Evolutionary conservation across 495 filamentous ascomycete species (phyloP).

Genomic region (Aspergillus wentii): DNA sequence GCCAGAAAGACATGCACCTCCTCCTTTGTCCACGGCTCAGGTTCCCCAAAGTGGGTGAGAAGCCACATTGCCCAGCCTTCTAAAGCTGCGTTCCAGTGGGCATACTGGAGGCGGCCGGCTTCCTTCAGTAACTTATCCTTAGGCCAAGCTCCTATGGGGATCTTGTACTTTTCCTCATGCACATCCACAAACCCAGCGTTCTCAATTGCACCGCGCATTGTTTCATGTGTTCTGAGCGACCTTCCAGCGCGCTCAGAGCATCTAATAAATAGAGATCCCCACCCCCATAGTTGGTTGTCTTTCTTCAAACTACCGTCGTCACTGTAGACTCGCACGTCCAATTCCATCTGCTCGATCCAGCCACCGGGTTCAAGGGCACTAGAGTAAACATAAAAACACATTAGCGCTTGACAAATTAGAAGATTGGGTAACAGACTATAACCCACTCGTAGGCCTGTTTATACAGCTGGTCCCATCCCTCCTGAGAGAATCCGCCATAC

Average conservation of each 20-base stretch:
- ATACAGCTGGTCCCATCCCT: conserved; percentile 27
- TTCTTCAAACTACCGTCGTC: conserved; percentile 39
- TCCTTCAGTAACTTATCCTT: conserved; percentile 59
- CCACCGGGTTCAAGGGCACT: conserved; percentile 41
- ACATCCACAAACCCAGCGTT: conserved; percentile 34
- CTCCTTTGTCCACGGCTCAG: conserved; percentile 18
- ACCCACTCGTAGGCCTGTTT: conserved; percentile 25
- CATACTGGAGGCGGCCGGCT: conserved; percentile 56
- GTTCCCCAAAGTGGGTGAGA: conserved; percentile 16
- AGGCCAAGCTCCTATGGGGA: conserved; percentile 65
- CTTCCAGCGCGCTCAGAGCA: conserved; percentile 14
- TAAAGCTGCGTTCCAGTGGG: conserved; percentile 45
- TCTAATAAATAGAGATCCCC: conserved; percentile 13
- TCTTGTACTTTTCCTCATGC: conserved; percentile 46
- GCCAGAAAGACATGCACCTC: conserved; percentile 20
- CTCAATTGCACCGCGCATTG: conserved; percentile 17
- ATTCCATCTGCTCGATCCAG: conserved; percentile 53
- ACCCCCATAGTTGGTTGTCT: conserved; percentile 21
- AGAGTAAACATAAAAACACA: conserved; percentile 2
- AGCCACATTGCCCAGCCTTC: conserved; percentile 24
- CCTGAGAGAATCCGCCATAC: conserved; percentile 13
- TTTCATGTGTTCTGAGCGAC: conserved; percentile 9
- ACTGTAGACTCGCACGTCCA: conserved; percentile 28
- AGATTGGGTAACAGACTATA: background rate
- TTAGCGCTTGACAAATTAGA: background rate